Evolutionary conservation across 768 basidiomycete species (phyloP).

Genomic region (Panus rudis): DNA sequence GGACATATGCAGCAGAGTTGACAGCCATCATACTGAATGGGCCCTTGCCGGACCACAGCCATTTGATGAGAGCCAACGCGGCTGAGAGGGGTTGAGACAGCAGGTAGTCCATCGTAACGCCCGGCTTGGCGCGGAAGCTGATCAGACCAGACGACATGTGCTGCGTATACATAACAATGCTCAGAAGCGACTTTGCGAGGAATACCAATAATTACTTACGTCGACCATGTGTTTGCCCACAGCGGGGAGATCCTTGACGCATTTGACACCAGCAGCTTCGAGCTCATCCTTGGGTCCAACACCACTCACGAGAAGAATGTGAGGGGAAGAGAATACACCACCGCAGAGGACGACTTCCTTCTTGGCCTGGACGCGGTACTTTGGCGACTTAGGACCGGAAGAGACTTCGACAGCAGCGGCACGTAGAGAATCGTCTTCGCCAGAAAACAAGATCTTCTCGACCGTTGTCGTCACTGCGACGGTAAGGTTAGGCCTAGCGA

Average conservation of each 20-base stretch:
- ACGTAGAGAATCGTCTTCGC: not conserved
- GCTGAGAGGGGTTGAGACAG: not conserved
- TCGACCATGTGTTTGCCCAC: constrained; percentile 25
- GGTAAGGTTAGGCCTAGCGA: constrained; percentile 19
- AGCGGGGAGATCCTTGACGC: constrained; percentile 17
- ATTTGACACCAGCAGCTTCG: constrained; percentile 12
- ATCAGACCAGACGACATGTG: constrained; percentile 7
- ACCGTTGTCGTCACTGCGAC: constrained; percentile 12
- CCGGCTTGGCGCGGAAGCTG: constrained; percentile 11
- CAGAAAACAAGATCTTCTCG: constrained; percentile 16
- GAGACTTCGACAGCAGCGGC: constrained; percentile 12
- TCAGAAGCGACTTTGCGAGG: not conserved
- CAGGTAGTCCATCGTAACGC: constrained; percentile 10
- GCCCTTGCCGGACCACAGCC: constrained; percentile 1
- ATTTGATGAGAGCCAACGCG: not conserved
- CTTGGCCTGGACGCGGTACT: constrained; percentile 14
- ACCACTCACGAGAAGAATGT: constrained; percentile 24
- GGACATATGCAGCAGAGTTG: constrained; percentile 5
- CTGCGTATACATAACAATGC: constrained; percentile 2
- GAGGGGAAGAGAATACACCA: constrained; percentile 13
- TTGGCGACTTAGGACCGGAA: not conserved
- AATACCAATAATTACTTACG: not conserved
- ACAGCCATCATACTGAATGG: constrained; percentile 2
- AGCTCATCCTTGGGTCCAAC: constrained; percentile 19
- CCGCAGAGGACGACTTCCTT: constrained; percentile 20